These are phyloP conservation scores for Aegilops umbellulata DNA, from an alignment of 176 grass and related monocot genomes.

Conservation along the genomic window DNA sequence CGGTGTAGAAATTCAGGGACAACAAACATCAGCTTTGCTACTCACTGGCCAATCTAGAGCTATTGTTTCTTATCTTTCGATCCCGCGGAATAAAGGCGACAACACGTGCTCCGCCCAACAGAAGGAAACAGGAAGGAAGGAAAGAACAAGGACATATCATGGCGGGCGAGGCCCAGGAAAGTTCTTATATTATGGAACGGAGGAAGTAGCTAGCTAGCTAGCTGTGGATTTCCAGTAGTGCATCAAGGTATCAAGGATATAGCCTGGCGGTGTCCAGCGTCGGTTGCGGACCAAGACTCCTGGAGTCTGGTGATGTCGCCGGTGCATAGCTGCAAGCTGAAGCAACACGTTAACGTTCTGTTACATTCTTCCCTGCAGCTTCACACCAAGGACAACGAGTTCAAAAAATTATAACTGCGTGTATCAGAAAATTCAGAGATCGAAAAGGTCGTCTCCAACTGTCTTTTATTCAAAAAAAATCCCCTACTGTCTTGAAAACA, in stretches of 20 bases:
- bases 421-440: too few species aligned
- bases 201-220: background rate
- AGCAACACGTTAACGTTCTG: background rate
- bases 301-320: background rate
- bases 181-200: background rate
- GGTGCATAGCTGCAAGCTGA: background rate
- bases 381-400: background rate
- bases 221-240: background rate
- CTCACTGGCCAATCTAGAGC: too few species aligned
- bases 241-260: background rate
- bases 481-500: too few species aligned
- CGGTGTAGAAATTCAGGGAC: too few species aligned
- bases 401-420: background rate
- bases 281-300: too few species aligned
- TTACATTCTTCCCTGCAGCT: background rate
- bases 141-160: background rate
- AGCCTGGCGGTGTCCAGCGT: too few species aligned
- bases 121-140: background rate
- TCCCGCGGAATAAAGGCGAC: background rate
- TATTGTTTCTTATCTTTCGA: background rate
- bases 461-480: too few species aligned
- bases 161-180: background rate
- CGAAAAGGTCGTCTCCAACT: too few species aligned
- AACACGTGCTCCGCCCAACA: background rate
- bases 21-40: too few species aligned